Base-by-base conservation (phyloP, 2,329 filamentous ascomycete genomes). In the Stemphylium beticola region DNA sequence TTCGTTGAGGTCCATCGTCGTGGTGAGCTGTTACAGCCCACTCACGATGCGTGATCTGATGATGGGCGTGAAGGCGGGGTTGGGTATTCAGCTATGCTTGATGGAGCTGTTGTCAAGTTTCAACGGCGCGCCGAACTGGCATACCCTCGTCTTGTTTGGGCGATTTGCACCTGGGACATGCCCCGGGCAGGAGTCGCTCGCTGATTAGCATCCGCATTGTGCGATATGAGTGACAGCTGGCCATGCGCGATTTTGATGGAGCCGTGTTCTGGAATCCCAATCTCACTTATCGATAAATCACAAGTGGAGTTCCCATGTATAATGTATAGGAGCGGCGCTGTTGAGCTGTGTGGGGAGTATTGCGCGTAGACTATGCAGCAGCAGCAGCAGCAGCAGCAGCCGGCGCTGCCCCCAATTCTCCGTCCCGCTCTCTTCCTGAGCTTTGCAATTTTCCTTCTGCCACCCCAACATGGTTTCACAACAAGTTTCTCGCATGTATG, bases 241-340 rank as follows among this genome's bases (percentile, higher is more conserved):
- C 45, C 41, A 49, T 49, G 45, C 51, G 15, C 36, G 43, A 47
- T 52, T 40, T 40, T 37, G 37, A 47, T 52, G 49, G 49, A 36
- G 31, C 32, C 32, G 36, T 52, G 49, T 54, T 54, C 51, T 54
- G 46, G 51, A 54, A 39, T 49, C 22, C 45, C 9, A 37, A 49
- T 49, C 39, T 33, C 39, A 26, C 22, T 33, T 49, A 39, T 43
- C 22, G 17, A 18, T 31, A 5, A 33, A 22, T 43, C 11, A 40
- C 11, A 40, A 52, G 43, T 34, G 17, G 31, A 34, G 31, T 42
- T 31, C 20, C 20, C 17, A 49, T 54, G 41, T 24, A 24, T 4
- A 24, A 7, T 4, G 22, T 2, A 4, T 4, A n/a, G 22, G 5
- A 7, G 6, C 22, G 22, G 22, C 22, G 22, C 6, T 52, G 32